Evolutionary conservation across 2,329 filamentous ascomycete genomes (phyloP).

Genomic region (Ophiostoma piceae): DNA sequence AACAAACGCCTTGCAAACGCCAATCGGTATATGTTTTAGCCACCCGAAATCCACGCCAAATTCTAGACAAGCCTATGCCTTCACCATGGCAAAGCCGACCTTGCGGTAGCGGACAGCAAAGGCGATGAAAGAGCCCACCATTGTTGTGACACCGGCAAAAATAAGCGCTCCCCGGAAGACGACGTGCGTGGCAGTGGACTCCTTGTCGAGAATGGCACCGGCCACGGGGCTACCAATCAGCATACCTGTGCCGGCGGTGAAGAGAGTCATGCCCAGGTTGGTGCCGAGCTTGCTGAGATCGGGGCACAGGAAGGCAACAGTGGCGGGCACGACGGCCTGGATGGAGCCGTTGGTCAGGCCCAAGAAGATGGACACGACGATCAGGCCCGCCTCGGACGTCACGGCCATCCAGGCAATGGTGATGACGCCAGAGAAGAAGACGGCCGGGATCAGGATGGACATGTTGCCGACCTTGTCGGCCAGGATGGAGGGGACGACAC

Average conservation of each 20-base stretch:
- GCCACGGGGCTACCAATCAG: constrained; percentile 47
- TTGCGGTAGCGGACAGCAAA: constrained; percentile 18
- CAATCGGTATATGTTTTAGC: not conserved
- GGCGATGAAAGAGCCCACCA: constrained; percentile 15
- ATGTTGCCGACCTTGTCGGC: constrained; percentile 23
- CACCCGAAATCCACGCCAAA: not conserved
- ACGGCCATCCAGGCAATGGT: constrained; percentile 31
- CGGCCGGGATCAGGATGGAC: constrained; percentile 19
- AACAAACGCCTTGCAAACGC: not conserved
- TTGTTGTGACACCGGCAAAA: constrained; percentile 19
- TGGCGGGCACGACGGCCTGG: constrained; percentile 39
- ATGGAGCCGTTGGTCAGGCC: constrained; percentile 34
- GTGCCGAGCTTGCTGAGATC: constrained; percentile 38
- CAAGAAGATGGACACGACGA: constrained; percentile 34
- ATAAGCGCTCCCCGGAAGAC: constrained; percentile 20
- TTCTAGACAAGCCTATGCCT: constrained; percentile 15
- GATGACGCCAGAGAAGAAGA: constrained; percentile 19
- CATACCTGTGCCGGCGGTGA: constrained; percentile 43
- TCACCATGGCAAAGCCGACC: constrained; percentile 18
- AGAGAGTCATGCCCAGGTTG: constrained; percentile 41
- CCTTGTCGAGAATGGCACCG: constrained; percentile 40
- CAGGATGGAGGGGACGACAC: constrained; percentile 21
- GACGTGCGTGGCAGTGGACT: not conserved
- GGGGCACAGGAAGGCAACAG: constrained; percentile 35
- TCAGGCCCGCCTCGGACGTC: constrained; percentile 30